Base-by-base conservation (phyloP, 371 early-diverging fungal genomes). In the Circinella minor region DNA sequence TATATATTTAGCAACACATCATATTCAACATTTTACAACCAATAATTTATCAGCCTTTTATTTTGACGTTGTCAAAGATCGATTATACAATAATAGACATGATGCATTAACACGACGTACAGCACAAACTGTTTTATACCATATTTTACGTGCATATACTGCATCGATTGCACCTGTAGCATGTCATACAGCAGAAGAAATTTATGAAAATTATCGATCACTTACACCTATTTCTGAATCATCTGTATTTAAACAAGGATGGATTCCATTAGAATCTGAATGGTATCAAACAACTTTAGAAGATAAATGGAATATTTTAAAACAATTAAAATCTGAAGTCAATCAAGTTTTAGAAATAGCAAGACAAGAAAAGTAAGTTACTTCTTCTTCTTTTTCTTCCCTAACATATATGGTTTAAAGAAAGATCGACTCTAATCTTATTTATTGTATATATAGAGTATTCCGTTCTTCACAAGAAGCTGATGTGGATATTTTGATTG, bases 11-110 rank as follows among this genome's bases (percentile, higher is more conserved):
- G 91, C 82, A 17, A 84, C 87, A 27, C 89, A 89, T 64, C 81
- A 84, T 55, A 78, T 94, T 18, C 89, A 88, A 70, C 82, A 86
- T 66, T 93, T 95, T 63, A 89, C 90, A 36, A 91, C 88, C 69
- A 83, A 82, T 3, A 75, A 82, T 3, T 79, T 94, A 7, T 95
- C 96, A 2, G 87, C 93, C 0, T 91, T 93, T 64, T 95, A 95
- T 75, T 90, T 95, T 81, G 95, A 95, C 66, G 79, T 90, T 9
- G 83, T 92, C 76, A 95, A 95, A 82, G 95, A 95, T 71, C 83
- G 93, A 57, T 78, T 95, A 11, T 95, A 95, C 61, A 89, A 91
- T 34, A 89, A 91, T 48, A 46, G 73, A 20, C 64, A 64, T 20
- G 68, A 72, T 3, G 67, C 77, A 0, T 36, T 48, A 1, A 65